Conservation (phyloP, 805 yeast species). For the Wickerhamomyces bovis region DNA sequence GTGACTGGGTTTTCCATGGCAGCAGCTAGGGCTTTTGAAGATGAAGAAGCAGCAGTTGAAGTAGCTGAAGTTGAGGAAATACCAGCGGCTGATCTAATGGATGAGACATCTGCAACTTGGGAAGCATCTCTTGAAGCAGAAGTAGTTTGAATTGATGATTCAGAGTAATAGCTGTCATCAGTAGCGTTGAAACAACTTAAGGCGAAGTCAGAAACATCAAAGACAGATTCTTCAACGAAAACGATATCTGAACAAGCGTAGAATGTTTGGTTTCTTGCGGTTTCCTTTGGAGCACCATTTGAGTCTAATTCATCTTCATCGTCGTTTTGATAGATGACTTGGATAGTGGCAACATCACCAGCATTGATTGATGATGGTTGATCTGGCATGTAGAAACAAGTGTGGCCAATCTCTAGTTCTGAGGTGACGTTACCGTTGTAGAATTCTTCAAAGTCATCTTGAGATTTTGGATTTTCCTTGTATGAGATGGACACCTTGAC, state of each 20-base stretch:
- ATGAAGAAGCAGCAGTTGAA: slow-evolving; percentile 7
- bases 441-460: slow-evolving; percentile 35
- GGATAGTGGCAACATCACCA: slow-evolving; percentile 40
- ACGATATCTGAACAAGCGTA: slow-evolving; percentile 40
- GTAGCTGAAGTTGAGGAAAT: slow-evolving; percentile 10
- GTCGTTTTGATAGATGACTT: slow-evolving; percentile 34
- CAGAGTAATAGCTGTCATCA: slow-evolving; percentile 32
- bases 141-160: slow-evolving; percentile 20
- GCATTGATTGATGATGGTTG: slow-evolving; percentile 29
- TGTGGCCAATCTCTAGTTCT: slow-evolving; percentile 38
- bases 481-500: slow-evolving; percentile 36
- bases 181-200: slow-evolving; percentile 38
- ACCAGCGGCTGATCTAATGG: slow-evolving; percentile 18
- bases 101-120: slow-evolving; percentile 8
- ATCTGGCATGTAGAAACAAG: slow-evolving; percentile 41
- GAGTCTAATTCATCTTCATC: slow-evolving; percentile 17
- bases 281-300: slow-evolving; percentile 31
- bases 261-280: slow-evolving; percentile 32
- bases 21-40: slow-evolving; percentile 15
- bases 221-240: slow-evolving; percentile 38
- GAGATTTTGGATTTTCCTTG: slow-evolving; percentile 31
- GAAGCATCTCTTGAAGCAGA: slow-evolving; percentile 22
- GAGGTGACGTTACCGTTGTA: slow-evolving; percentile 33
- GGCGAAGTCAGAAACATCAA: slow-evolving; percentile 29
- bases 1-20: slow-evolving; percentile 14